Evolutionary conservation across 2,329 filamentous ascomycete genomes (phyloP).

Genomic region (Penicillium crustosum): DNA sequence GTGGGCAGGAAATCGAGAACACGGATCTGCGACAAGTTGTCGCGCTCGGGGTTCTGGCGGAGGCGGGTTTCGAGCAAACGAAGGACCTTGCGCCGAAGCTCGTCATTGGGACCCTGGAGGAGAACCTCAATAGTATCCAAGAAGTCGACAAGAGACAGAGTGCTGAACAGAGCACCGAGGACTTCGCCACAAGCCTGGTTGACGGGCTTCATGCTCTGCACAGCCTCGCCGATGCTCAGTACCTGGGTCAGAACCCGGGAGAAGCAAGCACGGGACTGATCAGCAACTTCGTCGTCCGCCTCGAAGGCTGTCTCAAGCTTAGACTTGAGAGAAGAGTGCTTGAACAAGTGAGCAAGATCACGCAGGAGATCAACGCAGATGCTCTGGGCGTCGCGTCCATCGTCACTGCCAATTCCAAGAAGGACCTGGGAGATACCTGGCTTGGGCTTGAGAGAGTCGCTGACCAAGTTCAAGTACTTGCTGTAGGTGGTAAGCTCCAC

Average conservation of each 20-base stretch:
- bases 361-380: slow-evolving; percentile 45
- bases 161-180: slow-evolving; percentile 75
- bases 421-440: slow-evolving; percentile 71
- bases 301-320: slow-evolving; percentile 41
- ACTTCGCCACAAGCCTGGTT: slow-evolving; percentile 60
- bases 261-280: slow-evolving; percentile 68
- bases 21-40: slow-evolving; percentile 66
- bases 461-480: slow-evolving; percentile 72
- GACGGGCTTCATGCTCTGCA: slow-evolving; percentile 38
- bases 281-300: slow-evolving; percentile 52
- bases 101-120: slow-evolving; percentile 71
- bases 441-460: slow-evolving; percentile 73
- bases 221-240: slow-evolving; percentile 61
- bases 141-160: slow-evolving; percentile 84
- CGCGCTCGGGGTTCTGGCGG: slow-evolving; percentile 67
- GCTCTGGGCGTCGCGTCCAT: slow-evolving; percentile 49
- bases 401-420: slow-evolving; percentile 58
- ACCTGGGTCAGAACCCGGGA: slow-evolving; percentile 66
- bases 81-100: slow-evolving; percentile 75
- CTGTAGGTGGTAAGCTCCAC: slow-evolving; percentile 73
- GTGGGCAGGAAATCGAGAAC: slow-evolving; percentile 77
- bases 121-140: slow-evolving; percentile 83
- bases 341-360: slow-evolving; percentile 41
- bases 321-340: slow-evolving; percentile 43
- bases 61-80: slow-evolving; percentile 79